Conservation (phyloP, 768 basidiomycete species). For the Mycena galopus region DNA sequence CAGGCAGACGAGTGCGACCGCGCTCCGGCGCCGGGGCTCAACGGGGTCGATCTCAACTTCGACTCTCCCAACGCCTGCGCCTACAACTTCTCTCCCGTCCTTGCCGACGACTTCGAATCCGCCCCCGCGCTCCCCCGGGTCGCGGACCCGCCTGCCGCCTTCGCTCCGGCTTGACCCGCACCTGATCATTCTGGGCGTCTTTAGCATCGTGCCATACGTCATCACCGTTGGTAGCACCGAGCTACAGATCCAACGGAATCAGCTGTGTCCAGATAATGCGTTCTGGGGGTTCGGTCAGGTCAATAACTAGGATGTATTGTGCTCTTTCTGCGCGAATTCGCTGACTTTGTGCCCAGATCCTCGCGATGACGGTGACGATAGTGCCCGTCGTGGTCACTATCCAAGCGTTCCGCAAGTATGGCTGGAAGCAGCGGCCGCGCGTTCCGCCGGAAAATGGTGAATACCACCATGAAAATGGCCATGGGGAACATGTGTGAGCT, state of each 20-base stretch:
- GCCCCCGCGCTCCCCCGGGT: too few relatives aligned
- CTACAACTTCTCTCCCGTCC: background rate
- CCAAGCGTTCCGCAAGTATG: conserved; percentile 29
- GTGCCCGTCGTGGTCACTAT: conserved; percentile 29
- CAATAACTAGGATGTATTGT: too few relatives aligned
- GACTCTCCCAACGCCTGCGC: background rate
- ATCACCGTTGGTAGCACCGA: conserved; percentile 34
- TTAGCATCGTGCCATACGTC: conserved; percentile 20
- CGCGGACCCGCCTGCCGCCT: conserved; percentile 11
- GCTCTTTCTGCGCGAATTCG: background rate
- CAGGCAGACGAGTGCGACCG: too few relatives aligned
- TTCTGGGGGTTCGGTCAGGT: conserved; percentile 48
- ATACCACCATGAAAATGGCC: too few relatives aligned
- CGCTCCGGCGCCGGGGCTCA: background rate
- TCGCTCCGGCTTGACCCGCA: conserved; percentile 28
- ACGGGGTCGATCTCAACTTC: background rate
- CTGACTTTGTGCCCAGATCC: conserved; percentile 8
- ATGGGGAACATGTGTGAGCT: too few relatives aligned
- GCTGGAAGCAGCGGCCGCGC: conserved; percentile 22
- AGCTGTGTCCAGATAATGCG: conserved; percentile 19
- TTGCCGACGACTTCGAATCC: background rate
- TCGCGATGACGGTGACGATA: conserved; percentile 31
- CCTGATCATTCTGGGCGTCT: conserved; percentile 19
- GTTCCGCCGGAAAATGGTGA: background rate
- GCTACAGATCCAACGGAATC: conserved; percentile 38